Conservation (phyloP, 345 rosid species). For the Gossypium arboreum region DNA sequence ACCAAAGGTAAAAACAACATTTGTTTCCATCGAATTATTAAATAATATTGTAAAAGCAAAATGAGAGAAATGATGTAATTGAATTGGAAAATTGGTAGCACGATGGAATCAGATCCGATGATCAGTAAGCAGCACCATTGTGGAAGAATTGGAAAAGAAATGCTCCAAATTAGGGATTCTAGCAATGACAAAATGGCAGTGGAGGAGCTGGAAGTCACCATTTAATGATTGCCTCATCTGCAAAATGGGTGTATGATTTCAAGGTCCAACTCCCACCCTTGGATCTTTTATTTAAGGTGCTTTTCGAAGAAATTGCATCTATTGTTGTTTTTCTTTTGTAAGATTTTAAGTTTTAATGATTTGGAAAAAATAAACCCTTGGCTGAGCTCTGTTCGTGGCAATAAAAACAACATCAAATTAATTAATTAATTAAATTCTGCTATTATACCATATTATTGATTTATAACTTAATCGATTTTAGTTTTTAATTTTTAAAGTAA, state of each 20-base stretch:
- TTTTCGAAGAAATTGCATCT: not conserved
- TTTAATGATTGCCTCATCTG: not conserved
- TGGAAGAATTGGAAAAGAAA: slow-evolving; percentile 11
- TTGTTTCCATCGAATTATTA: not conserved
- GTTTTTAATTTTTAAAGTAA: accelerated
- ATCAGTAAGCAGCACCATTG: not conserved
- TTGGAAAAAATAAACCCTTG: too few species aligned
- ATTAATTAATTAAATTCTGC: too few species aligned
- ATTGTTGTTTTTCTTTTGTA: not conserved
- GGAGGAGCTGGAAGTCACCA: slow-evolving; percentile 17
- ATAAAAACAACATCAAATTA: too few species aligned
- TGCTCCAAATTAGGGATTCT: slow-evolving; percentile 1
- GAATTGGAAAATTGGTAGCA: not conserved
- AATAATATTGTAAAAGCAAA: not conserved
- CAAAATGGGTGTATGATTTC: too few species aligned
- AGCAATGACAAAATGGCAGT: not conserved
- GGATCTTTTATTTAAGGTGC: not conserved
- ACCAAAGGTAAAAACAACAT: slow-evolving; percentile 26
- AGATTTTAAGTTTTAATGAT: too few species aligned
- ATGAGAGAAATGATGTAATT: not conserved
- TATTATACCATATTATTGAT: too few species aligned
- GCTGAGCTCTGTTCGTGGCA: too few species aligned
- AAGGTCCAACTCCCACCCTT: not conserved
- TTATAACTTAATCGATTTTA: too few species aligned
- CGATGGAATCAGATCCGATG: slow-evolving; percentile 17